Percentiles rank a stretch among this genome's conserved stretches.
Conservation (phyloP, 164 flowering plant species). For the Taxillus chinensis region DNA sequence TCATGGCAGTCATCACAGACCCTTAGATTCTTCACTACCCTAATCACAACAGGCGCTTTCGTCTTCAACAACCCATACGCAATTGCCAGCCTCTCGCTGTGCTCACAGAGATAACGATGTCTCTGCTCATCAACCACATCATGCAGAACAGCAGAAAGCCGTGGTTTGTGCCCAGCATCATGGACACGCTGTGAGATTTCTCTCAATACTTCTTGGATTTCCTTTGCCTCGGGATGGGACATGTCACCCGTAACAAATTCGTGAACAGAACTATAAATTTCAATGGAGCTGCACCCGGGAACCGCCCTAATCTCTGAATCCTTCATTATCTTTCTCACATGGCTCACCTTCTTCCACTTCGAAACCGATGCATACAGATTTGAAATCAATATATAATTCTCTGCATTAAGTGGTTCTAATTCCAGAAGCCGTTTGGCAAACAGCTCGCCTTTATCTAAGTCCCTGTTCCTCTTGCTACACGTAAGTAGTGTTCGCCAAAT, state of each 20-base stretch:
- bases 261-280: slow-evolving; percentile 33
- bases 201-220: slow-evolving; percentile 19
- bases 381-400: slow-evolving; percentile 32
- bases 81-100: slow-evolving; percentile 36
- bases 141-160: slow-evolving; percentile 27
- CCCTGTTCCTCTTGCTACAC: slow-evolving; percentile 24
- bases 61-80: slow-evolving; percentile 35
- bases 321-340: slow-evolving; percentile 35
- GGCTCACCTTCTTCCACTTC: slow-evolving; percentile 30
- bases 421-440: slow-evolving; percentile 27
- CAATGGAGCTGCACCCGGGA: slow-evolving; percentile 41
- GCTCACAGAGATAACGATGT: slow-evolving; percentile 25
- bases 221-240: slow-evolving; percentile 30
- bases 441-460: slow-evolving; percentile 20
- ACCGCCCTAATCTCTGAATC: slow-evolving; percentile 23
- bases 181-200: slow-evolving; percentile 24
- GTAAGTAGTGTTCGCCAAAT: slow-evolving; percentile 39
- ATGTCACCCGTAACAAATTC: slow-evolving; percentile 34
- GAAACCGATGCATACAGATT: slow-evolving; percentile 27
- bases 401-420: slow-evolving; percentile 33
- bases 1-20: slow-evolving; percentile 36
- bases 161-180: slow-evolving; percentile 25
- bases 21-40: slow-evolving; percentile 34
- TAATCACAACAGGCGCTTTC: slow-evolving; percentile 23
- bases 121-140: slow-evolving; percentile 33